A percentile compares a stretch with the other conserved stretches of the same genome.
Evolutionary conservation across 305 asterid species (phyloP).

Genomic region (Fraxinus angustifolia): DNA sequence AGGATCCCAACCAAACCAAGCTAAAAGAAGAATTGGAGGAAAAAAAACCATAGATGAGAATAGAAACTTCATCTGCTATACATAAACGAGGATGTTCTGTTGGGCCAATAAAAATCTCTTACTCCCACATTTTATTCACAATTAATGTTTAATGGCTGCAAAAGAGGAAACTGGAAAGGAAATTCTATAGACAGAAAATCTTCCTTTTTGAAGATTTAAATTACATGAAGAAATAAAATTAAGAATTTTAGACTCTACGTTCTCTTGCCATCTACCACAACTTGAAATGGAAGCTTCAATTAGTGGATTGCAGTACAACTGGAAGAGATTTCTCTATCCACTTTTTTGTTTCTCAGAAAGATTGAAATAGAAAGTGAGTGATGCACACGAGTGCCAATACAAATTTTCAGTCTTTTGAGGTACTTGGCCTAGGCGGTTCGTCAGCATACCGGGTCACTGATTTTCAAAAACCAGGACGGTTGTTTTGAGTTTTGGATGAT

Average conservation of each 20-base stretch:
- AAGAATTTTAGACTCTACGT: not conserved
- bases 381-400: not conserved
- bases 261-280: not conserved
- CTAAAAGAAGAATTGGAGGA: not conserved
- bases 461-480: not conserved
- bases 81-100: not conserved
- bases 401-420: not conserved
- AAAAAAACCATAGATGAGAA: not conserved
- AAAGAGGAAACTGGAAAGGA: not conserved
- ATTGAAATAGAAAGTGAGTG: not conserved
- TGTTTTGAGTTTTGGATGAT: not conserved
- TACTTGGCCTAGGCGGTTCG: not conserved
- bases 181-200: not conserved
- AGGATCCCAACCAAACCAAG: not conserved
- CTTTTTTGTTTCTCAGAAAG: not conserved
- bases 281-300: not conserved
- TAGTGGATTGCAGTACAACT: not conserved
- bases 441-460: not conserved
- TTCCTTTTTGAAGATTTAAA: not conserved
- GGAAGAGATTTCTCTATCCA: not conserved
- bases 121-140: not conserved
- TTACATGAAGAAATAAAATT: not conserved
- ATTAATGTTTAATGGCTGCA: not conserved
- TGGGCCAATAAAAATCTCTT: not conserved
- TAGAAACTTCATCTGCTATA: not conserved